These are phyloP conservation scores for Xerocomus spinulosus DNA, from an alignment of 768 basidiomycete genomes.

Conservation along the genomic window DNA sequence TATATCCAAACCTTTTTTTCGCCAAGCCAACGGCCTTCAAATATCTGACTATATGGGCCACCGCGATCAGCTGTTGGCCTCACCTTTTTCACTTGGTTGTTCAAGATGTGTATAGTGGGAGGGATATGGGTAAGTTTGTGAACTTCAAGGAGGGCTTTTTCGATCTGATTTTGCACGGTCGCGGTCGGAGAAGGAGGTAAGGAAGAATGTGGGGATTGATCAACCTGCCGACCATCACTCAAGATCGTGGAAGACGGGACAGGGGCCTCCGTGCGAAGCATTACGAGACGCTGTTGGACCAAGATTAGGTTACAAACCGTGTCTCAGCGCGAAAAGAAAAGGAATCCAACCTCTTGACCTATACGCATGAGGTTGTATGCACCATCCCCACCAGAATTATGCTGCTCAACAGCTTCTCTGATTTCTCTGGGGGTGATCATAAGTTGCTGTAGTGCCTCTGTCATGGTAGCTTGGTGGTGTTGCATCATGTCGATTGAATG, in stretches of 20 bases:
- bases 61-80: conserved; percentile 39
- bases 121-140: conserved; percentile 50
- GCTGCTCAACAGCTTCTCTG: conserved; percentile 35
- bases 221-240: conserved; percentile 17
- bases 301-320: not conserved
- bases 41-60: conserved; percentile 54
- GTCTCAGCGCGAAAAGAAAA: not conserved
- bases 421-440: conserved; percentile 37
- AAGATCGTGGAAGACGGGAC: conserved; percentile 12
- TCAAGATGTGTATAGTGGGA: conserved; percentile 48
- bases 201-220: conserved; percentile 20
- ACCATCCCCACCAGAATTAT: conserved; percentile 37
- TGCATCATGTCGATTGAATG: conserved; percentile 24
- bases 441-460: conserved; percentile 38
- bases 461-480: conserved; percentile 30
- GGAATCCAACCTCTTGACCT: conserved; percentile 43
- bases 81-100: conserved; percentile 46
- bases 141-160: conserved; percentile 43
- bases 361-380: conserved; percentile 48
- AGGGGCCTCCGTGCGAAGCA: conserved; percentile 3
- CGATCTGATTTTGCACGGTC: conserved; percentile 36
- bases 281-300: conserved; percentile 21
- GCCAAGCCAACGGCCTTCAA: conserved; percentile 51
- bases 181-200: conserved; percentile 20
- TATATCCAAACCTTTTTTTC: conserved; percentile 41